Conservation (phyloP, 78 protist genomes). For the Speleostelium caveatum region DNA sequence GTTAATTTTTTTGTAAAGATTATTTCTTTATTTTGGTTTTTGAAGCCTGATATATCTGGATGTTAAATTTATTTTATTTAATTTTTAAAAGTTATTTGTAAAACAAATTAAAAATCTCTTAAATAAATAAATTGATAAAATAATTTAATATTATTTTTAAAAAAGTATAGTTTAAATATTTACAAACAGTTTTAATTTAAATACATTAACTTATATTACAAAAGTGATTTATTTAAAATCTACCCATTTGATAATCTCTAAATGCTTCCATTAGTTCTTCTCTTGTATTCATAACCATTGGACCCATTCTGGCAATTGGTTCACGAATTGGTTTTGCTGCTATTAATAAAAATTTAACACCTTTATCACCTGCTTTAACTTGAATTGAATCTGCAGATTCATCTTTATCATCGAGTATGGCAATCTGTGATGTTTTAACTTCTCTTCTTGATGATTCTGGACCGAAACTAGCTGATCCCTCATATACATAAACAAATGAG, state of each 20-base stretch:
- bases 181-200: no score
- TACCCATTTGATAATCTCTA: slow-evolving; percentile 68
- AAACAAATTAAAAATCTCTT: no score
- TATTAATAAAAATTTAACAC: slow-evolving; percentile 54
- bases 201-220: no score
- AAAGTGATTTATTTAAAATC: slow-evolving; percentile 24
- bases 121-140: no score
- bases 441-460: slow-evolving; percentile 19
- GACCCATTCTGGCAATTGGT: slow-evolving; percentile 88
- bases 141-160: no score
- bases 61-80: no score
- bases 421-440: slow-evolving; percentile 52
- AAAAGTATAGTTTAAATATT: no score
- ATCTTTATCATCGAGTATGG: slow-evolving; percentile 11
- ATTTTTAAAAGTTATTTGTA: no score
- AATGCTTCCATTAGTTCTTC: slow-evolving; percentile 85
- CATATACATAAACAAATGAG: slow-evolving; percentile 61
- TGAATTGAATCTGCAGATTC: slow-evolving; percentile 17
- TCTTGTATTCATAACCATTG: slow-evolving; percentile 93
- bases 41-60: no score
- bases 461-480: slow-evolving; percentile 69
- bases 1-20: no score
- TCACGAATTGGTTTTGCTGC: slow-evolving; percentile 82
- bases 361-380: slow-evolving; percentile 39
- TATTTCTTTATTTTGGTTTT: no score